phyloP scores from a whole-genome alignment of 805 yeast genomes.

The Ogataea minuta region DNA sequence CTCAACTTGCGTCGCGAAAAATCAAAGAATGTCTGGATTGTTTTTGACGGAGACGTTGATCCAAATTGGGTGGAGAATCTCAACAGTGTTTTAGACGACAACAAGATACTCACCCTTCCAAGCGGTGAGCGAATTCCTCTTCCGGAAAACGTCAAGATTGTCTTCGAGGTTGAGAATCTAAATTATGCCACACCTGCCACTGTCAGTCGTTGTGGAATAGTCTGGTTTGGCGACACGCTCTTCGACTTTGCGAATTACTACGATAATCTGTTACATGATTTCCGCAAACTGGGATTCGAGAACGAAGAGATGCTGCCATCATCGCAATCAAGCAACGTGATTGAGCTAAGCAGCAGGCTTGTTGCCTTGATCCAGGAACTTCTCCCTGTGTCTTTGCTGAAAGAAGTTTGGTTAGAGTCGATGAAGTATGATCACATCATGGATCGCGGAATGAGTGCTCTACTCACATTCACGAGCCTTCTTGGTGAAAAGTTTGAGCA shows the following conservation, averaged over 20 bases:
- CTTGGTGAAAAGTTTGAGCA: slow-evolving; percentile 37
- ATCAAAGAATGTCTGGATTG: slow-evolving; percentile 62
- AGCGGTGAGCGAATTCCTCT: slow-evolving; percentile 81
- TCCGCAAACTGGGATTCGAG: slow-evolving; percentile 10
- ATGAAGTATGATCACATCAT: slow-evolving; percentile 46
- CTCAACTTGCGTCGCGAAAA: slow-evolving; percentile 60
- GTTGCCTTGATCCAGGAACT: slow-evolving; percentile 4
- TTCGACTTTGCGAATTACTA: slow-evolving; percentile 13
- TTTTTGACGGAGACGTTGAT: slow-evolving; percentile 91
- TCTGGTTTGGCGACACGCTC: slow-evolving; percentile 55
- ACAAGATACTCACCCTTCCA: slow-evolving; percentile 74
- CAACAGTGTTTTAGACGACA: slow-evolving; percentile 90
- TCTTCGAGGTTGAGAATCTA: slow-evolving; percentile 76
- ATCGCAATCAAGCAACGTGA: background rate
- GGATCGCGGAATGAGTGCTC: slow-evolving; percentile 42
- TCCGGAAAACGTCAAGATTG: slow-evolving; percentile 58
- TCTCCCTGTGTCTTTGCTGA: slow-evolving; percentile 18
- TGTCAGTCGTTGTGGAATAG: slow-evolving; percentile 86
- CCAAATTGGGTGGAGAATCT: slow-evolving; percentile 92
- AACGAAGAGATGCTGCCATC: slow-evolving; percentile 15
- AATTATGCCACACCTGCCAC: slow-evolving; percentile 84
- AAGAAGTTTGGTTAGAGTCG: slow-evolving; percentile 29
- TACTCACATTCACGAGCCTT: slow-evolving; percentile 41
- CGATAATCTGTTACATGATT: slow-evolving; percentile 12
- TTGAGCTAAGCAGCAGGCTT: slow-evolving; percentile 8